These are phyloP conservation scores for Wickerhamiella vanderwaltii DNA, from an alignment of 805 yeast genomes.

Conservation along the genomic window DNA sequence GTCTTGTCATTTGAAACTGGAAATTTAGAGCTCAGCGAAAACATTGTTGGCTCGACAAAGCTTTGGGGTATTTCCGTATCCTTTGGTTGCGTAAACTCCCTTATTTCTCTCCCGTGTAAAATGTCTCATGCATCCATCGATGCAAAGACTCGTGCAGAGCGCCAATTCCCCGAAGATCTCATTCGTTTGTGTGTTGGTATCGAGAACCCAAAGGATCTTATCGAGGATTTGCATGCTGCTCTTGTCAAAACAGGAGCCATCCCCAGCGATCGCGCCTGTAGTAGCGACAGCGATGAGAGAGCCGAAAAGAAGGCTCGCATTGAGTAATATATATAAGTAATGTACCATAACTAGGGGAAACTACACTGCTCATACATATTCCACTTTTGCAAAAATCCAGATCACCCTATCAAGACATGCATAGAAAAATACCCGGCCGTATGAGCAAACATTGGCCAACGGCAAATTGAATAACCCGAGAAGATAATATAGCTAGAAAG, in stretches of 20 bases:
- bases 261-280: slow-evolving; percentile 1
- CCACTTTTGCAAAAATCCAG: no score
- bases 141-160: slow-evolving; percentile 69
- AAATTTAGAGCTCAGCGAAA: slow-evolving; percentile 47
- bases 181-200: slow-evolving; percentile 86
- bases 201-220: slow-evolving; percentile 68
- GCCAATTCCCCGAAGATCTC: slow-evolving; percentile 87
- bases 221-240: slow-evolving; percentile 66
- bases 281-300: neutral
- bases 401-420: no score
- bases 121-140: slow-evolving; percentile 98
- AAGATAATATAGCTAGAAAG: no score
- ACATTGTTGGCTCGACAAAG: slow-evolving; percentile 61
- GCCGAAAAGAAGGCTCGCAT: neutral
- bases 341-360: no score
- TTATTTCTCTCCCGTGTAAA: slow-evolving; percentile 85
- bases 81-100: slow-evolving; percentile 86
- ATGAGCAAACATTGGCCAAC: no score
- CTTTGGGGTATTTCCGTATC: slow-evolving; percentile 84
- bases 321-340: neutral
- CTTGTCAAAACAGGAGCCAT: slow-evolving; percentile 52
- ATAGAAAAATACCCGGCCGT: no score
- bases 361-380: no score
- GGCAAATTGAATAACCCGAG: no score
- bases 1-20: slow-evolving; percentile 87